Evolutionary conservation across 805 yeast genomes (phyloP), one percentile per base, ranked within the genome.

Genomic region (Cyberlindnera bimundalis): DNA sequence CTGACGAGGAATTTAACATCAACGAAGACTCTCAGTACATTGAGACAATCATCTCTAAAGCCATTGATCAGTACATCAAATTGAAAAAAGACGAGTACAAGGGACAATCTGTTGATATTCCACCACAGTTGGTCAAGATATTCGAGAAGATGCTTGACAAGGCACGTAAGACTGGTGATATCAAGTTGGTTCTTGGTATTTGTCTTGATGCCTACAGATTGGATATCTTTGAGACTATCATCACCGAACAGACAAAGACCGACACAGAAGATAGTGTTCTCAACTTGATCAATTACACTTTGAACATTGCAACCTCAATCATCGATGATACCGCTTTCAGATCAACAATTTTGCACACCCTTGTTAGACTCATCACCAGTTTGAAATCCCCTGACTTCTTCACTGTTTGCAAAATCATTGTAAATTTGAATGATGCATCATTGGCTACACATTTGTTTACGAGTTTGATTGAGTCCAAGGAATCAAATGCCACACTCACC

Each of bases 1-100:
- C 98, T 16, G 96, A 86, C 23, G 73, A 78, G 20, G 79, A 77
- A 56, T 89, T 93, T 60, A 75, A 90, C 62, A 68, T 89, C 37
- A 70, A 78, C 44, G 88, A 84, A 53, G 70, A 75, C 45, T 75
- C 87, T n/a, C 95, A 91, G 65, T 93, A 77, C 65, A 84, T 84
- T 45, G 96, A 93, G 66, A 91, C 98, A 3, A 85, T 93, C 54
- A 93, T 93, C 20, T 85, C 96, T 19, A 87, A 90, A 61, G 88
- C 97, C 63, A 85, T 93, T 62, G 88, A 84, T 57, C 77, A 78
- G 49, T 93, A 93, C 63, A 84, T 84, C 47, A 64, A 69, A 30
- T 70, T 74, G 46, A 76, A 95, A 2, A 84, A 79, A 54, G 59
- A 64, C 14, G 64, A 60, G 28, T 70, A 65, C 49, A 77, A 70